Conservation (phyloP, 2,329 filamentous ascomycete genomes). For the Botrytis hyacinthi region DNA sequence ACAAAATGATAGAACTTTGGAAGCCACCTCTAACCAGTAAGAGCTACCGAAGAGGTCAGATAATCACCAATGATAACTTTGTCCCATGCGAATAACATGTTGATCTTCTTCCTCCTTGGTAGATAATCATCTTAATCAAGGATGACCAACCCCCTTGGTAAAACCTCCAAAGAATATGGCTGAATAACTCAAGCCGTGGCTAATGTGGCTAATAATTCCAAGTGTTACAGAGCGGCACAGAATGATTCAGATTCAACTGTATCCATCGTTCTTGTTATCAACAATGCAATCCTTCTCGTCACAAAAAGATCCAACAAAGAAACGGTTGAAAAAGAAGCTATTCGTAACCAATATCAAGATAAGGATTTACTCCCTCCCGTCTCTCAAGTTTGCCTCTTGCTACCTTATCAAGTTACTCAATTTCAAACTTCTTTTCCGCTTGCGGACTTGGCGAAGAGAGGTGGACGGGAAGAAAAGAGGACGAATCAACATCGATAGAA, state of each 20-base stretch:
- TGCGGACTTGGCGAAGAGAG: constrained; percentile 6
- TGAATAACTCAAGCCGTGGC: not conserved
- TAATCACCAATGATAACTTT: not conserved
- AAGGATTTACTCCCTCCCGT: not conserved
- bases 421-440: not conserved
- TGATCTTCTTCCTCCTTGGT: not conserved
- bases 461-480: not conserved
- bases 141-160: not conserved
- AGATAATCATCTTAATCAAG: not conserved
- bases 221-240: not conserved
- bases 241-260: not conserved
- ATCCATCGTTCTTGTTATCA: not conserved
- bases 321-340: constrained; percentile 6
- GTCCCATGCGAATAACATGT: not conserved
- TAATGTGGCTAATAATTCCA: not conserved
- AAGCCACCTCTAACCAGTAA: not conserved
- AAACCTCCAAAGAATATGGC: not conserved
- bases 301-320: not conserved
- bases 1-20: not conserved
- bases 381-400: not conserved
- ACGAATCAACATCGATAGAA: not conserved
- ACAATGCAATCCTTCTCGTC: not conserved
- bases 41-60: not conserved
- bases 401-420: not conserved
- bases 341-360: not conserved